phyloP scores from a whole-genome alignment of 176 grass and related monocot species.

The Carex pumila region DNA sequence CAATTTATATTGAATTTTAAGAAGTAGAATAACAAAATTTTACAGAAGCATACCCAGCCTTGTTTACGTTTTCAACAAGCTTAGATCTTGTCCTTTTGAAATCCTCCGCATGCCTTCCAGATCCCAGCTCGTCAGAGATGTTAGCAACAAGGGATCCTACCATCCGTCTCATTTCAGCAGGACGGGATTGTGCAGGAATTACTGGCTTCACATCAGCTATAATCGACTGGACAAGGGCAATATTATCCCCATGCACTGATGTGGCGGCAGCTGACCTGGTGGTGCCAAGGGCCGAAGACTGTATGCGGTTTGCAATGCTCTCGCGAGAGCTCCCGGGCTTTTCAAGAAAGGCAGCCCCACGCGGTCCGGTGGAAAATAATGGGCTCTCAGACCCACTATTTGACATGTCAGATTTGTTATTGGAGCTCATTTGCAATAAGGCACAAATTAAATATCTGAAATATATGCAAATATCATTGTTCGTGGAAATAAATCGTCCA shows the following conservation, averaged over 20 bases:
- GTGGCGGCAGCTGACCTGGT: slow-evolving; percentile 30
- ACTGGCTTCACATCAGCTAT: slow-evolving; percentile 40
- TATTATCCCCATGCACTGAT: slow-evolving; percentile 31
- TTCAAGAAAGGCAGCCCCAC: slow-evolving; percentile 58
- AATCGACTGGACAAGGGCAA: slow-evolving; percentile 57
- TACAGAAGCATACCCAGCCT: slow-evolving; percentile 52
- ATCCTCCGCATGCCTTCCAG: slow-evolving; percentile 52
- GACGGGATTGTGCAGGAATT: slow-evolving; percentile 48
- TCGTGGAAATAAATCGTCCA: neutral
- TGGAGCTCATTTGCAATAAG: neutral
- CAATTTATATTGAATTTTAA: neutral
- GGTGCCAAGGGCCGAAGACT: slow-evolving; percentile 40
- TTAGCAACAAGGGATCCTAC: slow-evolving; percentile 58
- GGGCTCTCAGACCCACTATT: slow-evolving; percentile 61
- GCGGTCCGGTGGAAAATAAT: slow-evolving; percentile 44
- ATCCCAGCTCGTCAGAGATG: slow-evolving; percentile 42
- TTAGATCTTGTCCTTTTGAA: slow-evolving; percentile 54
- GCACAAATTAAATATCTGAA: neutral
- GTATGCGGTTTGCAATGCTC: slow-evolving; percentile 35
- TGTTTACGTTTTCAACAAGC: slow-evolving; percentile 44
- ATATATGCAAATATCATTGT: neutral
- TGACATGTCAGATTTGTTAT: slow-evolving; percentile 60
- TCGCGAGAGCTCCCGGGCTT: slow-evolving; percentile 58
- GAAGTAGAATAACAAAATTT: neutral
- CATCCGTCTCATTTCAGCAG: slow-evolving; percentile 41